phyloP scores from a whole-genome alignment of 2,329 filamentous ascomycete species.

The Dothideomycetes sp. region DNA sequence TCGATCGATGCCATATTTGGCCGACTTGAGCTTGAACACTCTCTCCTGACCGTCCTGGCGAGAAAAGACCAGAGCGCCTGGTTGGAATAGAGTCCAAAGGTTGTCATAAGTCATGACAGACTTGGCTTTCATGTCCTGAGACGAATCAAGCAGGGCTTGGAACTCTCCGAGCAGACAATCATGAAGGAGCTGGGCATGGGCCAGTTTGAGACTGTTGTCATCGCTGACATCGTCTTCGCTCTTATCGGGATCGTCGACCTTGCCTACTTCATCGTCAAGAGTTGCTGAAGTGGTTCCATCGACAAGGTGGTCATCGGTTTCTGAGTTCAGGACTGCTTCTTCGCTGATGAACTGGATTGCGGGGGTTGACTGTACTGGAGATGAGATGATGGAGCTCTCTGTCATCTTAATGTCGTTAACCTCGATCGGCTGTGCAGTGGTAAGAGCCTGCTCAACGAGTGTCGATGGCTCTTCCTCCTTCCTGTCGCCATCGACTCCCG shows the following conservation, averaged over 20 bases:
- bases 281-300: no score
- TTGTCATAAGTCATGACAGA: conserved; percentile 24
- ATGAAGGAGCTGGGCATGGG: conserved; percentile 28
- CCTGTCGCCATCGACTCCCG: not conserved
- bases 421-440: no score
- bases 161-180: conserved; percentile 29
- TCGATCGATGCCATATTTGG: conserved; percentile 20
- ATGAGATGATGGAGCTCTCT: no score
- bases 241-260: not conserved
- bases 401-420: no score
- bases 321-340: no score
- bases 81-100: conserved; percentile 24
- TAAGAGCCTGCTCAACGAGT: not conserved
- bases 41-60: conserved; percentile 26
- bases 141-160: conserved; percentile 28
- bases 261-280: not conserved
- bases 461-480: not conserved
- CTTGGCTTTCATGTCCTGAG: conserved; percentile 24
- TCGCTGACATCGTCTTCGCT: conserved; percentile 4
- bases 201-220: conserved; percentile 18
- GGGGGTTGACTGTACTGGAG: no score
- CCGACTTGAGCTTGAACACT: conserved; percentile 21
- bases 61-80: conserved; percentile 21
- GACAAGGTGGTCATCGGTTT: no score
- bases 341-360: no score